These are phyloP conservation scores for Xerocomus amazonicus DNA, from an alignment of 1,284 basidiomycete species.

Conservation along the genomic window DNA sequence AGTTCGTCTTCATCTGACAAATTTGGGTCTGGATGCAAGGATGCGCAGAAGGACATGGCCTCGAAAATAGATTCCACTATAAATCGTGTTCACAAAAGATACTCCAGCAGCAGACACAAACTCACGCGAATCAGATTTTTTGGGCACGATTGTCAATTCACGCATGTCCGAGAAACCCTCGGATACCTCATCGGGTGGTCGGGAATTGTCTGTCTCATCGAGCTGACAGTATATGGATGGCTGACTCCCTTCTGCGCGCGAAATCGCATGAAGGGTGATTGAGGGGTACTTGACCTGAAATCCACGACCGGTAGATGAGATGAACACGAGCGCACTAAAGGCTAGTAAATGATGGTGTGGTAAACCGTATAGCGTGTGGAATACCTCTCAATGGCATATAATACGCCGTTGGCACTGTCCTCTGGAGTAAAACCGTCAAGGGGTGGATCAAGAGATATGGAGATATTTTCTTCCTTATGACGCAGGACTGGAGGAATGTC, in stretches of 20 bases:
- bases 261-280: conserved; percentile 87
- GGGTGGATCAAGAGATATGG: conserved; percentile 64
- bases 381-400: conserved; percentile 83
- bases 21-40: conserved; percentile 81
- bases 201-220: conserved; percentile 51
- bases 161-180: conserved; percentile 54
- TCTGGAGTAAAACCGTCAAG: conserved; percentile 52
- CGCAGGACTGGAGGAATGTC: conserved; percentile 79
- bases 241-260: conserved; percentile 51
- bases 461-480: conserved; percentile 67
- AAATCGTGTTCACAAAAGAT: conserved; percentile 1
- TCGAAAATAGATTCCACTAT: conserved; percentile 87
- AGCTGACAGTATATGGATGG: conserved; percentile 89
- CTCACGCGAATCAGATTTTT: conserved; percentile 58
- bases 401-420: conserved; percentile 54
- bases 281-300: conserved; percentile 81
- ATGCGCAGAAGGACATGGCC: conserved; percentile 83
- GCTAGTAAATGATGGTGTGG: conserved; percentile 25
- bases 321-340: conserved; percentile 71
- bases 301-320: conserved; percentile 63
- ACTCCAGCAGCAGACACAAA: conserved; percentile 11
- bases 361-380: conserved; percentile 12
- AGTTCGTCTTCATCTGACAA: conserved; percentile 52
- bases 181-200: conserved; percentile 28
- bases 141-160: conserved; percentile 73